Evolutionary conservation across 2,329 filamentous ascomycete genomes (phyloP).

Genomic region (Scleromitrula shiraiana): DNA sequence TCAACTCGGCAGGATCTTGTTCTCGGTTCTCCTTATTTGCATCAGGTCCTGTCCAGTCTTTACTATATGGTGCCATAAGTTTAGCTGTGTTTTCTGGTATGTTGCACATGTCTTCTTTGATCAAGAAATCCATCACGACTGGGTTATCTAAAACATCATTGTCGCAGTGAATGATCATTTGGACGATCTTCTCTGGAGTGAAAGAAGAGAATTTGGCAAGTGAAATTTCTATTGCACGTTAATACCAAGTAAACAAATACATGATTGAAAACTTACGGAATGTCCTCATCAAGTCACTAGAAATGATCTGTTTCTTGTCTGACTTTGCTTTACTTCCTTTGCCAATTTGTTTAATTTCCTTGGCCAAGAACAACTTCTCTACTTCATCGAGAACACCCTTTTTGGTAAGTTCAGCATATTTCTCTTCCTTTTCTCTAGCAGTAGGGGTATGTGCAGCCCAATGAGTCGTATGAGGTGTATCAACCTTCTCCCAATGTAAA

Average conservation of each 20-base stretch:
- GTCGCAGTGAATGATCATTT: conserved; percentile 95
- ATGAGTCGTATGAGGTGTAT: conserved; percentile 81
- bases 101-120: conserved; percentile 85
- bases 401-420: conserved; percentile 85
- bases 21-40: conserved; percentile 72
- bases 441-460: conserved; percentile 85
- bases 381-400: conserved; percentile 97
- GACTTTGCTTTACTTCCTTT: conserved; percentile 60
- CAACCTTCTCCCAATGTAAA: conserved; percentile 98
- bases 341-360: conserved; percentile 86
- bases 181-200: conserved; percentile 75
- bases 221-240: conserved; percentile 57
- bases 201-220: conserved; percentile 87
- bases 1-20: conserved; percentile 79
- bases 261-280: conserved; percentile 50
- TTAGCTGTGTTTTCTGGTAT: conserved; percentile 87
- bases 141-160: conserved; percentile 77
- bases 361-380: conserved; percentile 94
- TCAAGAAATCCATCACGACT: conserved; percentile 94
- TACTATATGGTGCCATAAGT: conserved; percentile 88
- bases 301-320: conserved; percentile 97
- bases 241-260: conserved; percentile 7
- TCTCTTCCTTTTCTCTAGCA: conserved; percentile 85
- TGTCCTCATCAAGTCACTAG: conserved; percentile 77
- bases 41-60: conserved; percentile 89